Evolutionary conservation across 2,329 filamentous ascomycete genomes (phyloP), one percentile per base, ranked within the genome.

Genomic region (Rasamsonia emersonii): DNA sequence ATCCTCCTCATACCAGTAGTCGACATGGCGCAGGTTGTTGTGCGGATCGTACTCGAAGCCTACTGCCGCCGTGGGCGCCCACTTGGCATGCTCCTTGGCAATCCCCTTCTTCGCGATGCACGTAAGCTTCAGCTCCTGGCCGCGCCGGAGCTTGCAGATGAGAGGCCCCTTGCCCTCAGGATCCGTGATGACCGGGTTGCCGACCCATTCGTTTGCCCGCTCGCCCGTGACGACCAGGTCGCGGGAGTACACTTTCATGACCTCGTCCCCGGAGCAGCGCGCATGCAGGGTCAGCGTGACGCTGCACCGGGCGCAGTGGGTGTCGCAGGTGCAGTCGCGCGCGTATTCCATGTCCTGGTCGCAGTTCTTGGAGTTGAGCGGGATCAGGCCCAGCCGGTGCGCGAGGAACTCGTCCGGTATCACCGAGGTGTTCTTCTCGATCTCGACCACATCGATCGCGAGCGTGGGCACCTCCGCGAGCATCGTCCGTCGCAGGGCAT

Each of bases 81-180:
- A 98, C 62, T 98, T 98, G 7, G 91, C 85, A 61, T 98, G 91
- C 59, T 98, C 91, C 69, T 98, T 98, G 21, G 89, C 88, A 43
- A 96, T 96, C 1, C 91, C 91, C 71, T 96, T 96, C 71, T 94
- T 95, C 30, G 89, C 91, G 44, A 95, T 82, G 55, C 89, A 96
- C 40, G 76, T 83, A 53, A 98, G 75, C 57, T 86, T 81, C 39
- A 98, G 66, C 60, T 94, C 86, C 63, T 98, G 91, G 2, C 82
- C 86, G 52, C 80, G 82, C 37, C 89, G 74, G 53, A 98, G 66
- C 69, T 96, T 96, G 51, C 82, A 84, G 44, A 98, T 89, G 46
- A 96, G 70, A 26, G 82, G 76, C 1, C 91, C 91, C 36, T 82
- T 75, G 8, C 79, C 79, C 30, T 89, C 83, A 1, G 81, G 74